Base-by-base conservation (phyloP, 495 filamentous ascomycete genomes). In the Aspergillus wentii region DNA sequence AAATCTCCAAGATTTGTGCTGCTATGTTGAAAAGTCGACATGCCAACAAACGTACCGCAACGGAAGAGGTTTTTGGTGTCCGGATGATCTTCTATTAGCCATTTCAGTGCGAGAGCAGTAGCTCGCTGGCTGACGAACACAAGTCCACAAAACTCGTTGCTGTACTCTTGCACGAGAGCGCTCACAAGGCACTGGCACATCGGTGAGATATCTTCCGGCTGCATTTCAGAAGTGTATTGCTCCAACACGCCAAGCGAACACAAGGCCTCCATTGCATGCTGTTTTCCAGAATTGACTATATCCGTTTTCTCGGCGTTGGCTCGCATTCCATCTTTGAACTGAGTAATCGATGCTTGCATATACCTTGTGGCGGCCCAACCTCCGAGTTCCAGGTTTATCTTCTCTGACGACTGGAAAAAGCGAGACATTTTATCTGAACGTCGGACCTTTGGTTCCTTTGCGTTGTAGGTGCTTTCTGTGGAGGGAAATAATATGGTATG, bases 1-100 rank as follows among this genome's bases (percentile, higher is more conserved):
- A 36, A 17, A 7, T 44, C 30, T 19, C 34, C 28, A 19, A 38
- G 31, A 9, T 2, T 15, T 36, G 34, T 30, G 16, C 9, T 11
- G 41, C 27, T 16, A 26, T 40, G 5, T 9, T 33, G n/a, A 17
- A 23, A 26, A 5, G 17, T 32, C 6, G 38, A 43, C 33, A 37
- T 43, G 33, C 40, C 40, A 8, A 43, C 40, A 37, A 36, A 43
- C 4, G 40, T 30, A 8, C 26, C 33, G 17, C 40, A 43, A 6
- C 32, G 26, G 27, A 43, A 43, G 0, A 36, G 17, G 1, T 43
- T 16, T 14, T 25, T 17, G 17, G 33, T 43, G 10, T 3, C 9
- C 25, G 30, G 18, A 23, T 34, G 40, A 6, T 43, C 22, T 27
- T 36, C 40, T 22, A 43, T 26, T 7, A 43, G 3, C 20, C 8